Evolutionary conservation across 2,329 filamentous ascomycete genomes (phyloP).

Genomic region (Paracoccidioides lutzii): DNA sequence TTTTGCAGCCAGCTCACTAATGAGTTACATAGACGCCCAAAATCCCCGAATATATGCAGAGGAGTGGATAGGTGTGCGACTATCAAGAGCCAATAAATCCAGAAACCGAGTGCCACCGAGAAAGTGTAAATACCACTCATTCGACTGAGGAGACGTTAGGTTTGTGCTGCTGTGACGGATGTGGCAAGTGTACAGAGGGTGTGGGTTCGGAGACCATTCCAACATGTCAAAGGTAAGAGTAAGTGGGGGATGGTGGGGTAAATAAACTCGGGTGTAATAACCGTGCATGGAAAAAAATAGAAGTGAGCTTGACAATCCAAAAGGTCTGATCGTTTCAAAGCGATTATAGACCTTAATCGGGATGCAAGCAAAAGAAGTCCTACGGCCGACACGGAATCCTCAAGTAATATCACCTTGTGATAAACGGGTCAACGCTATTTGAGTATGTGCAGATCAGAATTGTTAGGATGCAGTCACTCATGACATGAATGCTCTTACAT

Average conservation of each 20-base stretch:
- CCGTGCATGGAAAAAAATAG: neutral
- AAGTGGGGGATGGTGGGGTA: neutral
- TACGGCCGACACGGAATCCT: neutral
- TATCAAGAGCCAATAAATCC: no score
- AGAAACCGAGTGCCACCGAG: no score
- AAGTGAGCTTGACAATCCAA: neutral
- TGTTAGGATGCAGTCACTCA: neutral
- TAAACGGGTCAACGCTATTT: neutral
- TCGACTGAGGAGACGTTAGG: no score
- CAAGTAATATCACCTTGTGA: neutral
- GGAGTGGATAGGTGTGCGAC: no score
- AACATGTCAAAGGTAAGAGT: neutral
- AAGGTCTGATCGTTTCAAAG: neutral
- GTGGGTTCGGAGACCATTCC: neutral
- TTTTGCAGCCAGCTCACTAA: no score
- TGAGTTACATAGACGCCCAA: no score
- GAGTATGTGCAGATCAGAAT: neutral
- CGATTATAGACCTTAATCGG: neutral
- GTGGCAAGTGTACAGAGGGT: neutral
- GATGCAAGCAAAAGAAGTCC: neutral
- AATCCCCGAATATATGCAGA: no score
- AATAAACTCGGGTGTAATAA: neutral
- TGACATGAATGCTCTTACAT: constrained; percentile 56
- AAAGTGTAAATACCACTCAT: no score
- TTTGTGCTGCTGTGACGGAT: neutral